phyloP scores from a whole-genome alignment of 2,329 filamentous ascomycete species.

The Magnaporthales sp. region DNA sequence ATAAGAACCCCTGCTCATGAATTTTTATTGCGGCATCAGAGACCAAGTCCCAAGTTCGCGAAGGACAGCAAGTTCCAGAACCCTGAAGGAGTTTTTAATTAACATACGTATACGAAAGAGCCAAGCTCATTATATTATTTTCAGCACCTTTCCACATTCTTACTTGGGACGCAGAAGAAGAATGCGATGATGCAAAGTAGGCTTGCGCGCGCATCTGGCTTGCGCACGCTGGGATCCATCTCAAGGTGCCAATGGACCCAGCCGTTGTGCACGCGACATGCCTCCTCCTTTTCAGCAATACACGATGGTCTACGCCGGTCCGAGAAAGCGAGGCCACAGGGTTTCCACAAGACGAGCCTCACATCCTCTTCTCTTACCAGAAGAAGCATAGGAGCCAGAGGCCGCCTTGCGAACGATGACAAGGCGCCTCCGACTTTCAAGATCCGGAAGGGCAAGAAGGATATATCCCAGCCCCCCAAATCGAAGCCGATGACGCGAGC shows the following conservation, averaged over 20 bases:
- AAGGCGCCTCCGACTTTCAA: constrained; percentile 20
- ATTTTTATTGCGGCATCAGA: no score
- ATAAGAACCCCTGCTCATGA: neutral
- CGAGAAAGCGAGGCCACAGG: neutral
- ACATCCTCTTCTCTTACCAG: neutral
- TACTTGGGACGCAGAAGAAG: neutral
- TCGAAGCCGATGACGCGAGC: constrained; percentile 35
- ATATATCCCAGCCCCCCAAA: constrained; percentile 33
- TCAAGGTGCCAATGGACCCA: neutral
- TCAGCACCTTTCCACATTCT: neutral
- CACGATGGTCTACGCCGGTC: constrained; percentile 13
- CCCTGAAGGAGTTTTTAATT: no score
- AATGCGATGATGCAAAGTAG: constrained; percentile 3
- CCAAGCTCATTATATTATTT: neutral
- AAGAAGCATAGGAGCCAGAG: neutral
- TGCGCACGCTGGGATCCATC: neutral
- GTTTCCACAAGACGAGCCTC: neutral
- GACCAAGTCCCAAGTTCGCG: no score
- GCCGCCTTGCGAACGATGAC: constrained; percentile 16
- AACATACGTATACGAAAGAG: no score
- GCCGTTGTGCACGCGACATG: neutral
- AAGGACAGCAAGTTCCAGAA: no score
- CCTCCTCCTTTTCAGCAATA: constrained; percentile 15
- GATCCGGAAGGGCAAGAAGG: constrained; percentile 41
- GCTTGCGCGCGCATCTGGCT: neutral